Conservation (phyloP, 257 asterid genomes). For the Nicotiana undulata region DNA sequence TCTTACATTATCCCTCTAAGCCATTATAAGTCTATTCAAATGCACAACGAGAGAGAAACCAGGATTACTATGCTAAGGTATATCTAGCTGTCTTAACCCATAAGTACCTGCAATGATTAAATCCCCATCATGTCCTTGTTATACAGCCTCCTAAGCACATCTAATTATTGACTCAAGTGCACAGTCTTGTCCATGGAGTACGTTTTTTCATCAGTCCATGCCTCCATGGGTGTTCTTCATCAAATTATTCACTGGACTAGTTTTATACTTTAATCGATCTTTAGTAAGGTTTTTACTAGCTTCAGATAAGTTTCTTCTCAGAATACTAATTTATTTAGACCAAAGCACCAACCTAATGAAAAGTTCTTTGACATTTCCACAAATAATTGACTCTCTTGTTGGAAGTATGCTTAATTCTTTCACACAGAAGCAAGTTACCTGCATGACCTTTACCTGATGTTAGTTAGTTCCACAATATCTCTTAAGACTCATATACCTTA, state of each 20-base stretch:
- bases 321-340: not conserved
- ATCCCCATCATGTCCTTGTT: not conserved
- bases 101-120: not conserved
- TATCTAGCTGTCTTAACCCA: not conserved
- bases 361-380: not conserved
- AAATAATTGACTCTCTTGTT: not conserved
- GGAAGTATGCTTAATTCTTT: not conserved
- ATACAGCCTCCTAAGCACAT: not conserved
- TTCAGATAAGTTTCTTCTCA: not conserved
- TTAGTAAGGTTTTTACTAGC: not conserved
- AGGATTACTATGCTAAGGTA: not conserved
- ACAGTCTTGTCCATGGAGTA: not conserved
- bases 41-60: not conserved
- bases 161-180: not conserved
- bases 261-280: not conserved
- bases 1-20: not conserved
- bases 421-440: not conserved
- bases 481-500: not conserved
- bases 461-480: not conserved
- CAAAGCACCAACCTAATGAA: not conserved
- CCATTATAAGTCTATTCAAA: not conserved
- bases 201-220: not conserved
- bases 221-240: not conserved
- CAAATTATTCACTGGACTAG: not conserved
- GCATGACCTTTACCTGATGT: not conserved